Conservation (phyloP, 2,329 filamentous ascomycete species). For the Botrytis paeoniae region DNA sequence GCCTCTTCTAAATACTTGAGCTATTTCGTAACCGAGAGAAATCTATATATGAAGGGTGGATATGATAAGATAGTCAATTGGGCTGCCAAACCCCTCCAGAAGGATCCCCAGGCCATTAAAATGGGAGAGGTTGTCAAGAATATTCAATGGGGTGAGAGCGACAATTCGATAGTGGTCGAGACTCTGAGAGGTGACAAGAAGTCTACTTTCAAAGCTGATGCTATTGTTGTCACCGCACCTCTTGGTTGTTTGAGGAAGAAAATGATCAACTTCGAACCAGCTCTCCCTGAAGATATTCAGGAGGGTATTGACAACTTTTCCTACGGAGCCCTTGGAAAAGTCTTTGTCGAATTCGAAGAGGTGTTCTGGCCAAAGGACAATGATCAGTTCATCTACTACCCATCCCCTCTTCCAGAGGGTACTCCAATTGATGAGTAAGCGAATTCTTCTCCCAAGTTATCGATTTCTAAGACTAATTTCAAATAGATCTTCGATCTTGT, state of each 20-base stretch:
- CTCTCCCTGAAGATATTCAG: conserved; percentile 40
- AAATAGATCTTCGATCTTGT: conserved; percentile 39
- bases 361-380: conserved; percentile 47
- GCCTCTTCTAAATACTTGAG: conserved; percentile 44
- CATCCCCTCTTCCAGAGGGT: conserved; percentile 38
- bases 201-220: conserved; percentile 39
- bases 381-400: conserved; percentile 46
- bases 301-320: conserved; percentile 40
- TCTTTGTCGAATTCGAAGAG: conserved; percentile 45
- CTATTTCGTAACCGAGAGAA: conserved; percentile 45
- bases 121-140: conserved; percentile 41
- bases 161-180: conserved; percentile 34
- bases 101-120: conserved; percentile 39
- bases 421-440: conserved; percentile 34
- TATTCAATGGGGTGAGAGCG: conserved; percentile 41
- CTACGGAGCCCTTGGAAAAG: conserved; percentile 44
- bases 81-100: conserved; percentile 40
- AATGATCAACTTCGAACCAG: conserved; percentile 42
- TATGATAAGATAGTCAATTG: conserved; percentile 45
- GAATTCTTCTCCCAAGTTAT: neutral
- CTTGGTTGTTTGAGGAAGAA: conserved; percentile 42
- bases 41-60: conserved; percentile 47
- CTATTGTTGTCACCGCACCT: conserved; percentile 42
- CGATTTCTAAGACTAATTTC: neutral
- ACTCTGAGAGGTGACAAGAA: conserved; percentile 30